Evolutionary conservation across 495 filamentous ascomycete genomes (phyloP), one percentile per base, ranked within the genome.

Genomic region (Hypoxylon cercidicola): DNA sequence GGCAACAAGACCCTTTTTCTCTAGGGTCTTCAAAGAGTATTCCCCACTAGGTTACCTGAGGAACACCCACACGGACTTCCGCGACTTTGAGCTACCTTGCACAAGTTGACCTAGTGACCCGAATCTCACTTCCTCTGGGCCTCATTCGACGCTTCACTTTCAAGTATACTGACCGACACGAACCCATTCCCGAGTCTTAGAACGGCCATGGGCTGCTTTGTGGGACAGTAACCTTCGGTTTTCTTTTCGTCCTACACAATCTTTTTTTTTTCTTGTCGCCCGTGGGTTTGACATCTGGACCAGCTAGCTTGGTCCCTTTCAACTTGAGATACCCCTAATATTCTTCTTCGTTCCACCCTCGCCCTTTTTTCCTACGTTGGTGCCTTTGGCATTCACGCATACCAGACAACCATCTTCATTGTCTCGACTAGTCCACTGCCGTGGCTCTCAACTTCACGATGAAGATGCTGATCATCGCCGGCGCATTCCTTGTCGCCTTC

Each of bases 251-350:
- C 51, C 43, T 37, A 66, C 52, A 12, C 34, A 51, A 15, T 19
- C 15, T 12, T 53, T 53, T 23, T 2, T 62, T 62, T 53, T 52
- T 56, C 52, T 56, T 53, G 51, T 62, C 55, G 55, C 30, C 34
- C 60, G 41, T 63, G 19, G 44, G 21, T 65, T 63, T n/a, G 59
- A 51, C 49, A 53, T n/a, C 2, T 21, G n/a, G 54, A 49, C 49
- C 64, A 63, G 50, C 64, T 15, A 68, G 64, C 25, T 68, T 68
- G 64, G 55, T 23, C 58, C 34, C 45, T 56, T 66, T 60, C 45
- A 65, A 47, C 43, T 40, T 55, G 54, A 61, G 63, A 68, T 68
- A 68, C 64, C 64, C 64, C 64, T 23, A 11, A 43, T 40, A 46
- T 61, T 53, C 56, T 28, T 37, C 41, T 68, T 68, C 53, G 3